These are phyloP conservation scores for Microdochium trichocladiopsis DNA, from an alignment of 2,329 filamentous ascomycete genomes.

Conservation along the genomic window DNA sequence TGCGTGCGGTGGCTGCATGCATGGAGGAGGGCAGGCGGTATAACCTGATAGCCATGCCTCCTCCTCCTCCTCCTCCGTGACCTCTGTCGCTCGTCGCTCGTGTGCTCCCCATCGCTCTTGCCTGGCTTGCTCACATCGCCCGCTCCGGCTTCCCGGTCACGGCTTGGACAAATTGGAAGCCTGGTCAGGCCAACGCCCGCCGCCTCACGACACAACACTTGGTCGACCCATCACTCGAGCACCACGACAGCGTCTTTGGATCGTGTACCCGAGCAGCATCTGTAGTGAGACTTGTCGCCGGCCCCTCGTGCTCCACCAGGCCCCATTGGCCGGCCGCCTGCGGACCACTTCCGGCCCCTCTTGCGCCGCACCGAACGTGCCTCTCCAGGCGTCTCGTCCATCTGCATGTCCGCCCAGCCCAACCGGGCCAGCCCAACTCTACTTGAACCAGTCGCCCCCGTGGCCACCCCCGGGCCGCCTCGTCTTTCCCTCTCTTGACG, in stretches of 20 bases:
- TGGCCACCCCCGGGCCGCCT: neutral
- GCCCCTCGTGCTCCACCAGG: conserved; percentile 9
- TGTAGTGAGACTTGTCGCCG: neutral
- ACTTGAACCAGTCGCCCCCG: neutral
- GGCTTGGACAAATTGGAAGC: neutral
- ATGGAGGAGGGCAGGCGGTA: too few species aligned
- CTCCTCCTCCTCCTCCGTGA: too few species aligned
- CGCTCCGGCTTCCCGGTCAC: neutral
- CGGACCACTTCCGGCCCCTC: conserved; percentile 9
- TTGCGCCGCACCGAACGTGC: too few species aligned
- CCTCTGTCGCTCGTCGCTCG: too few species aligned
- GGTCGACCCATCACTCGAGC: neutral
- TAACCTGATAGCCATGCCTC: too few species aligned
- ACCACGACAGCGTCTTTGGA: neutral
- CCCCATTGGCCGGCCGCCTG: conserved; percentile 14
- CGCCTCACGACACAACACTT: neutral
- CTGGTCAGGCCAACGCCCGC: neutral
- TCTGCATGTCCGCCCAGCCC: neutral
- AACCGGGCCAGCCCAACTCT: neutral
- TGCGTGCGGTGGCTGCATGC: too few species aligned
- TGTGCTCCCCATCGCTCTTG: too few species aligned
- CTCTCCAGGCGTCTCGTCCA: too few species aligned
- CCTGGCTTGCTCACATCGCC: too few species aligned
- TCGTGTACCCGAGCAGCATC: neutral
- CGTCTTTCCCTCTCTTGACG: neutral